These are phyloP conservation scores for Oryza meridionalis DNA, from an alignment of 176 grass and related monocot genomes.

Conservation along the genomic window DNA sequence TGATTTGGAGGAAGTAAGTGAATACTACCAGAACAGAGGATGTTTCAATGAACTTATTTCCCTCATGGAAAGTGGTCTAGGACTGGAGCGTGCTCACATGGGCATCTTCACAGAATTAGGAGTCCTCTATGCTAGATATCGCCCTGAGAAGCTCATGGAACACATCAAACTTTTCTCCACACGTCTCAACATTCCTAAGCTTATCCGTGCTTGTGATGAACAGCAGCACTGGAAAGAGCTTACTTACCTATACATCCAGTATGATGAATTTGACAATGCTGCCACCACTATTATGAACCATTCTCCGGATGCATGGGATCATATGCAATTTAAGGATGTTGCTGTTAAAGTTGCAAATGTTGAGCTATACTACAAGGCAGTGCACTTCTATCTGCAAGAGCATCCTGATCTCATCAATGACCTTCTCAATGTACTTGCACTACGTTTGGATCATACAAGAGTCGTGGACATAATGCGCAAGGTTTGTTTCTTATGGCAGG, in stretches of 20 bases:
- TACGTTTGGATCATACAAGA: slow-evolving; percentile 89
- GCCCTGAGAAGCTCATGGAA: slow-evolving; percentile 94
- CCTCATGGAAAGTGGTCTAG: slow-evolving; percentile 94
- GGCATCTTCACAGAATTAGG: slow-evolving; percentile 96
- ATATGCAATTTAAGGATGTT: slow-evolving; percentile 99
- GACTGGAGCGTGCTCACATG: slow-evolving; percentile 93
- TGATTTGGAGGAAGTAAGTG: slow-evolving; percentile 95
- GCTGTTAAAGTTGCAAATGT: slow-evolving; percentile 94
- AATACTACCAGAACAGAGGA: slow-evolving; percentile 95
- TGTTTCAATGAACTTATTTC: slow-evolving; percentile 97
- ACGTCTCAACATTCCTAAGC: slow-evolving; percentile 92
- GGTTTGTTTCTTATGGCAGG: slow-evolving; percentile 50
- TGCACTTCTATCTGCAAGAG: slow-evolving; percentile 97
- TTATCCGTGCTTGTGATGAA: slow-evolving; percentile 91
- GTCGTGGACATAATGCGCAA: slow-evolving; percentile 98
- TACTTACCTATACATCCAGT: slow-evolving; percentile 91
- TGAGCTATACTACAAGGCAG: slow-evolving; percentile 95
- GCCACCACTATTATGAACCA: slow-evolving; percentile 99
- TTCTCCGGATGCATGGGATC: slow-evolving; percentile 98
- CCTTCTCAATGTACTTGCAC: slow-evolving; percentile 88
- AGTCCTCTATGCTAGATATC: slow-evolving; percentile 95
- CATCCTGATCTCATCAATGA: slow-evolving; percentile 99
- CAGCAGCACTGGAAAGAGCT: slow-evolving; percentile 99
- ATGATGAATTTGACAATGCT: slow-evolving; percentile 97
- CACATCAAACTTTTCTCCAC: slow-evolving; percentile 97